Evolutionary conservation across 768 basidiomycete species (phyloP), one percentile per base, ranked within the genome.

Genomic region (Suillus fuscotomentosus): DNA sequence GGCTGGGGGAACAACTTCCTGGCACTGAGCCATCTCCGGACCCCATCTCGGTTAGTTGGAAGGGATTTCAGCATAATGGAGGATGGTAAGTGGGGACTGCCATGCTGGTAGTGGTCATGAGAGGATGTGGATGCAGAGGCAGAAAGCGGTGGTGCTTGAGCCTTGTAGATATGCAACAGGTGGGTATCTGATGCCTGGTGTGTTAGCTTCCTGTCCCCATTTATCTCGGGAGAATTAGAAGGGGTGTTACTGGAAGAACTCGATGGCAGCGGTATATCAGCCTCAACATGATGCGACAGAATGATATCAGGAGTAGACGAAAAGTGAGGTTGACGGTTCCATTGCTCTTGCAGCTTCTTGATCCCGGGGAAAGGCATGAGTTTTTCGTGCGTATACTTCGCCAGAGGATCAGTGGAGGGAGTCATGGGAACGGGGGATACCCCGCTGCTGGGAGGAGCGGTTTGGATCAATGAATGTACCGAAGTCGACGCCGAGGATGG

Each of bases 331-430:
- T 82, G 81, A 41, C 86, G 84, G 39, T 75, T 76, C 60, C 88
- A 83, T 70, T 91, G 86, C 71, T 91, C 88, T 73, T 91, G 91
- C 43, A 95, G 80, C 69, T 86, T 84, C 70, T 88, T 84, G 75
- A 95, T 89, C 43, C 93, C 94, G 31, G 93, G 94, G 83, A 97
- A 95, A 1, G 95, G 94, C 76, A 90, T 91, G 42, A 97, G 81
- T 73, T 98, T 98, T 39, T 84, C 74, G 63, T 85, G 82, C 67
- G 87, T 86, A 76, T 91, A 96, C 76, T 83, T 92, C 36, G 82
- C 81, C 73, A 88, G 76, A 59, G 57, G 41, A 76, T 94, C 92
- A 38, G 84, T 84, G 15, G 86, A 82, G 34, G 90, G 88, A 13
- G 87, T 84, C 20, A 87, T 84, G 47, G 94, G 94, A 43, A 95